Evolutionary conservation across 768 basidiomycete genomes (phyloP).

Genomic region (Cantharellus cinnabarinus): DNA sequence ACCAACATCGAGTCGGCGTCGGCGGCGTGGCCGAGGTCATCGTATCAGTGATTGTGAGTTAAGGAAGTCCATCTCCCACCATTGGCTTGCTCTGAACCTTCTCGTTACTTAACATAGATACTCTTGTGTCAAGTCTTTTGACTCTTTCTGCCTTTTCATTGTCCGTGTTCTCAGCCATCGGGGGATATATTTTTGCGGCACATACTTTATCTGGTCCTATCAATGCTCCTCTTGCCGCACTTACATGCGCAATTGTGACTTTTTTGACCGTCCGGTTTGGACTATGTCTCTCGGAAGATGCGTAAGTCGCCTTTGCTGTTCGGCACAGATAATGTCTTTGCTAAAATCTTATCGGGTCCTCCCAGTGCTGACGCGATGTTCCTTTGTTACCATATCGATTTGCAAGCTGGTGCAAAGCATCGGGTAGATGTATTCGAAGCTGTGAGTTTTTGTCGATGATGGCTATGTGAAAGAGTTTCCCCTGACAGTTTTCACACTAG

Average conservation of each 20-base stretch:
- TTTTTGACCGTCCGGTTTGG: conserved; percentile 70
- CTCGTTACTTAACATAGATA: conserved; percentile 27
- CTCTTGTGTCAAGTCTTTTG: conserved; percentile 45
- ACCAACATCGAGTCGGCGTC: conserved; percentile 6
- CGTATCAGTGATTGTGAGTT: conserved; percentile 17
- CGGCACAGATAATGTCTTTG: background rate
- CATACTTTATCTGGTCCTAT: conserved; percentile 51
- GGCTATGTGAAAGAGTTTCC: too few species aligned
- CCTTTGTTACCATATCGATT: conserved; percentile 46
- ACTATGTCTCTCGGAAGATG: conserved; percentile 60
- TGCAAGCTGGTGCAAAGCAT: conserved; percentile 30
- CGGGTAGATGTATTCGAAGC: conserved; percentile 34
- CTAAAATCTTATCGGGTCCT: background rate
- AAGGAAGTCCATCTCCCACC: background rate
- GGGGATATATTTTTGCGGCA: conserved; percentile 77
- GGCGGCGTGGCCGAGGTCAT: conserved; percentile 4
- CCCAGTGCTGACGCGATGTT: conserved; percentile 41
- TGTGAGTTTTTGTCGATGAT: conserved; percentile 20
- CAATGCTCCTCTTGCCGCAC: conserved; percentile 51
- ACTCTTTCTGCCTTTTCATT: conserved; percentile 49
- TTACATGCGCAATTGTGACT: conserved; percentile 61
- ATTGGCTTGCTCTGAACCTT: background rate
- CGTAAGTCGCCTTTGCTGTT: conserved; percentile 21
- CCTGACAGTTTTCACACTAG: background rate
- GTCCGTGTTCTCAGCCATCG: conserved; percentile 61